Evolutionary conservation across 2,329 filamentous ascomycete species (phyloP).

Genomic region (Elsinoe necatrix): DNA sequence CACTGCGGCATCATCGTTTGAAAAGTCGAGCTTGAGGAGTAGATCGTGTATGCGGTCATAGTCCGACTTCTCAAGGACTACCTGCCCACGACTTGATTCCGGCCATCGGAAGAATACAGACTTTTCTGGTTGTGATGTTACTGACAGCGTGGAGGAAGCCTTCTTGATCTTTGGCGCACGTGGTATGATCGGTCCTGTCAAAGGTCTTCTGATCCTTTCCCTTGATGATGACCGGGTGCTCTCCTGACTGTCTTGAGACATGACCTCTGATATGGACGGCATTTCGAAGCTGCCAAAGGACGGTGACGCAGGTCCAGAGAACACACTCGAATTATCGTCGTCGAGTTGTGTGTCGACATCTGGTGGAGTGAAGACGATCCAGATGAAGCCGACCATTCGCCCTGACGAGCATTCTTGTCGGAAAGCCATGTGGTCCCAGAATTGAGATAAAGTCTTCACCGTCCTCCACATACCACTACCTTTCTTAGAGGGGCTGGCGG

Average conservation of each 20-base stretch:
- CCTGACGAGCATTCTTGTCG: slow-evolving; percentile 93
- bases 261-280: not conserved
- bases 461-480: slow-evolving; percentile 70
- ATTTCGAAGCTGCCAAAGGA: not conserved
- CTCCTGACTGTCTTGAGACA: slow-evolving; percentile 14
- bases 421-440: slow-evolving; percentile 98
- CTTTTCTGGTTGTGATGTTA: slow-evolving; percentile 41
- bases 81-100: slow-evolving; percentile 50
- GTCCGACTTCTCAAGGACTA: slow-evolving; percentile 53
- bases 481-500: slow-evolving; percentile 30
- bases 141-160: slow-evolving; percentile 30
- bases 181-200: slow-evolving; percentile 54
- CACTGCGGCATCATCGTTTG: slow-evolving; percentile 52
- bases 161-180: slow-evolving; percentile 57
- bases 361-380: slow-evolving; percentile 68
- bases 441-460: slow-evolving; percentile 74
- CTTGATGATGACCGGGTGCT: slow-evolving; percentile 32
- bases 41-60: slow-evolving; percentile 63
- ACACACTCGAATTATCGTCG: slow-evolving; percentile 5
- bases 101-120: slow-evolving; percentile 63
- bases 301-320: slow-evolving; percentile 8
- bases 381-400: slow-evolving; percentile 85
- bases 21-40: slow-evolving; percentile 66
- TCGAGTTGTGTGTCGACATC: slow-evolving; percentile 6
- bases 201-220: slow-evolving; percentile 32